Evolutionary conservation across 495 filamentous ascomycete species (phyloP).

Genomic region (Cryomyces antarcticus): DNA sequence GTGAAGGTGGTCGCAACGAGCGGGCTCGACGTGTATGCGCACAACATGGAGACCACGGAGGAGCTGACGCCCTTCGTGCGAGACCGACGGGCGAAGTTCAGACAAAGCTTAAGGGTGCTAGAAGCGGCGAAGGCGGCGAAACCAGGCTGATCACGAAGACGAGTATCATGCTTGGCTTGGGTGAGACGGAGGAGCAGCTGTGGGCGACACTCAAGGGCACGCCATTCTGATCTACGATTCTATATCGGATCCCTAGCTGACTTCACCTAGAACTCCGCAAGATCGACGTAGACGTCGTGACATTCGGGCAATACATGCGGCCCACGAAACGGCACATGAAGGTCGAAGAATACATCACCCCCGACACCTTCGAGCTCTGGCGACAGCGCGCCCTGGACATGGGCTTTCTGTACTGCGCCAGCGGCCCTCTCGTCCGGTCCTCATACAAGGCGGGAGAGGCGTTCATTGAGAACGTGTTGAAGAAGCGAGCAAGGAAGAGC

Average conservation of each 20-base stretch:
- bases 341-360: conserved; percentile 83
- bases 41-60: conserved; percentile 94
- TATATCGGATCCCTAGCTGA: background rate
- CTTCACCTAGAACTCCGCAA: conserved; percentile 43
- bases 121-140: conserved; percentile 58
- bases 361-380: conserved; percentile 80
- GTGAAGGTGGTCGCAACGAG: conserved; percentile 63
- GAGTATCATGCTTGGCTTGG: conserved; percentile 86
- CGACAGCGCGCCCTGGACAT: conserved; percentile 72
- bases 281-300: conserved; percentile 76
- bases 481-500: conserved; percentile 48
- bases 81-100: conserved; percentile 76
- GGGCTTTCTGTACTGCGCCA: conserved; percentile 93
- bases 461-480: conserved; percentile 94
- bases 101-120: conserved; percentile 65
- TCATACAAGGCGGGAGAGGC: conserved; percentile 96
- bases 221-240: background rate
- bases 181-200: conserved; percentile 81
- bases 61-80: conserved; percentile 71
- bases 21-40: conserved; percentile 88
- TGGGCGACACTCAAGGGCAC: conserved; percentile 52
- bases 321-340: conserved; percentile 95
- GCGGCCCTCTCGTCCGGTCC: conserved; percentile 76
- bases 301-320: conserved; percentile 98
- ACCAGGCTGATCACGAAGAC: conserved; percentile 82